Evolutionary conservation across 1,284 basidiomycete species (phyloP).

Genomic region (Rhizoctonia solani): DNA sequence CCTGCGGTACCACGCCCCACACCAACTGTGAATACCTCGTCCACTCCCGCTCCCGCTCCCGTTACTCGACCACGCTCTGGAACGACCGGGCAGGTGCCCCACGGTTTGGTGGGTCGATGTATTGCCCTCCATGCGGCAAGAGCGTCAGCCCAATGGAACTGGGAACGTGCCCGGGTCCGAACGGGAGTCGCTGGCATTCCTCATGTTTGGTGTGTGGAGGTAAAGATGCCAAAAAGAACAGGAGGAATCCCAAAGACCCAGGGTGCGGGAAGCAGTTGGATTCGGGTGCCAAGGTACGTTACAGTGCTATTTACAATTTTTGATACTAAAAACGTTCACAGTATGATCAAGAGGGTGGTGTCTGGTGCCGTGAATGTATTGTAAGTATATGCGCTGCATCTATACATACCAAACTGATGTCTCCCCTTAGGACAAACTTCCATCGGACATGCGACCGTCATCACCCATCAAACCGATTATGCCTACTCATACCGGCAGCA

Average conservation of each 20-base stretch:
- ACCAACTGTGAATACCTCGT: slow-evolving; percentile 70
- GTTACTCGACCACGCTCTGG: slow-evolving; percentile 17
- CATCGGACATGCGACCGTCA: slow-evolving; percentile 31
- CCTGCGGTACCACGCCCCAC: not conserved
- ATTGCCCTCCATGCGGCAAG: slow-evolving; percentile 72
- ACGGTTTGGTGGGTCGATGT: slow-evolving; percentile 38
- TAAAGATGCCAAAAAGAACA: slow-evolving; percentile 46
- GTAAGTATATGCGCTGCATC: slow-evolving; percentile 52
- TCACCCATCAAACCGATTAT: slow-evolving; percentile 30
- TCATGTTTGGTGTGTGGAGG: slow-evolving; percentile 78
- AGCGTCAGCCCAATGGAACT: slow-evolving; percentile 77
- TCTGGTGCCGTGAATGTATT: slow-evolving; percentile 82
- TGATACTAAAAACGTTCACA: not conserved
- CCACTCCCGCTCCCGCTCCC: slow-evolving; percentile 53
- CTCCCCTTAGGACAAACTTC: not conserved
- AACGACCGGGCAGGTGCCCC: slow-evolving; percentile 40
- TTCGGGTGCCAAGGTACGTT: slow-evolving; percentile 75
- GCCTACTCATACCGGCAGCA: slow-evolving; percentile 33
- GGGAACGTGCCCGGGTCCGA: slow-evolving; percentile 79
- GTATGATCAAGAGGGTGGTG: slow-evolving; percentile 54
- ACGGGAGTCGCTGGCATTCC: slow-evolving; percentile 75
- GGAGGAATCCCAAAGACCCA: slow-evolving; percentile 60
- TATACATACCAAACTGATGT: not conserved
- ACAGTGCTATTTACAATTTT: slow-evolving; percentile 16
- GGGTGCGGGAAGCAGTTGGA: slow-evolving; percentile 82